phyloP scores from a whole-genome alignment of 2,329 filamentous ascomycete species.

The Neofusicoccum sp. region DNA sequence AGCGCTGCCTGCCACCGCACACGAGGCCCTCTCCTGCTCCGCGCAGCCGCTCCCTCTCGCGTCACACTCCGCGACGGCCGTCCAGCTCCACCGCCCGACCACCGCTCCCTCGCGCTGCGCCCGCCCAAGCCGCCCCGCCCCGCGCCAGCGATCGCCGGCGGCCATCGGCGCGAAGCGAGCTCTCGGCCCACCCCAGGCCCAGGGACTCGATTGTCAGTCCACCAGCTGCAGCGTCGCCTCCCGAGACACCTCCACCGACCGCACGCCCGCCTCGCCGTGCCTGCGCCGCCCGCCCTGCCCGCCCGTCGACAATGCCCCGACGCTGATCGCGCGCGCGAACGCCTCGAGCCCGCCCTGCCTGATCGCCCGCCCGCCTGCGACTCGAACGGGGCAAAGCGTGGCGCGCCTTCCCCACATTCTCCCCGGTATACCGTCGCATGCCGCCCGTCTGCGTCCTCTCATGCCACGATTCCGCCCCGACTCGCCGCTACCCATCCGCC shows the following conservation, averaged over 20 bases:
- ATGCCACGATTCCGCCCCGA: slow-evolving; percentile 15
- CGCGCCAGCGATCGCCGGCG: slow-evolving; percentile 8
- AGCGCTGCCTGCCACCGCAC: not conserved
- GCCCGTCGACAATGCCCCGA: slow-evolving; percentile 35
- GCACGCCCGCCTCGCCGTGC: not conserved
- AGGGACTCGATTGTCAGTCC: slow-evolving; percentile 17
- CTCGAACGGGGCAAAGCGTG: slow-evolving; percentile 16
- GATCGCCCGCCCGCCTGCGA: slow-evolving; percentile 15
- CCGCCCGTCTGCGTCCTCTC: slow-evolving; percentile 16
- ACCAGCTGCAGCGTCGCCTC: slow-evolving; percentile 17
- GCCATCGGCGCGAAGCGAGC: slow-evolving; percentile 14
- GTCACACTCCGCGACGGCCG: not conserved
- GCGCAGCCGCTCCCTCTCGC: not conserved
- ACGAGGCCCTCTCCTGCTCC: not conserved
- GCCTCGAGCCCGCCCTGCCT: slow-evolving; percentile 3
- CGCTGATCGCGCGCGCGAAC: slow-evolving; percentile 20
- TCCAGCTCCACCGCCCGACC: not conserved
- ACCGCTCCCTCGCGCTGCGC: not conserved
- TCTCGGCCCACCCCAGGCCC: slow-evolving; percentile 13
- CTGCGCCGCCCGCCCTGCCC: slow-evolving; percentile 23
- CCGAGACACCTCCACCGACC: slow-evolving; percentile 13
- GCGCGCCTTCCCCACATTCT: slow-evolving; percentile 16
- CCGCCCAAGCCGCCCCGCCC: not conserved
- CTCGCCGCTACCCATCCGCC: slow-evolving; percentile 20
- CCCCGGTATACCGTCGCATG: slow-evolving; percentile 15